Percentiles rank a stretch among this genome's conserved stretches.
These are phyloP conservation scores for Colletotrichum sp. DNA, from an alignment of 2,329 filamentous ascomycete genomes.

Conservation along the genomic window DNA sequence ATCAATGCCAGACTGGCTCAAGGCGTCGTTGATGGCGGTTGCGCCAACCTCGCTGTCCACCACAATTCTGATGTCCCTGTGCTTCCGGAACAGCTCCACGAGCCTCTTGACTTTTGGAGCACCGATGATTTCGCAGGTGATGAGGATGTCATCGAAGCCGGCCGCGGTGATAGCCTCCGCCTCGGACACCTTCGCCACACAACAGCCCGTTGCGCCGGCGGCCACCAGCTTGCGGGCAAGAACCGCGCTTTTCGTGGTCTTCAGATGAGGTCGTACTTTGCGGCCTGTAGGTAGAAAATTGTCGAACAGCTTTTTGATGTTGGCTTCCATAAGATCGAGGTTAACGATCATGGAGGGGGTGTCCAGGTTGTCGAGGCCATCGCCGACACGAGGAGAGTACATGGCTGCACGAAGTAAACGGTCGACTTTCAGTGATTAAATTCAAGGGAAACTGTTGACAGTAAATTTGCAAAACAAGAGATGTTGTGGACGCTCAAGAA, in stretches of 20 bases:
- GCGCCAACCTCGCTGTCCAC: neutral
- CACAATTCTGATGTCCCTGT: neutral
- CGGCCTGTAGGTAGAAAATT: slow-evolving; percentile 49
- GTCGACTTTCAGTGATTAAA: no score
- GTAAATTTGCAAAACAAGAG: no score
- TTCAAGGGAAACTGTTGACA: no score
- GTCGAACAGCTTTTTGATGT: slow-evolving; percentile 51
- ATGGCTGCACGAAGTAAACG: neutral
- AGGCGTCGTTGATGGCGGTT: neutral
- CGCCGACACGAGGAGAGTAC: neutral
- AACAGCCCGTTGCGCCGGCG: slow-evolving; percentile 55
- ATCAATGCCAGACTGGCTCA: neutral
- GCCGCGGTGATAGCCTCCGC: slow-evolving; percentile 44
- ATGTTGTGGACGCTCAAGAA: neutral
- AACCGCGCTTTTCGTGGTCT: slow-evolving; percentile 55
- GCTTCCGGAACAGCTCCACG: neutral
- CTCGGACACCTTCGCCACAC: slow-evolving; percentile 57
- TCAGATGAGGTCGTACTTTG: slow-evolving; percentile 55
- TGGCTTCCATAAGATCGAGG: slow-evolving; percentile 55
- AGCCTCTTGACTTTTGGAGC: neutral
- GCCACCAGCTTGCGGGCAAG: slow-evolving; percentile 47
- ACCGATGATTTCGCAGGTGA: neutral
- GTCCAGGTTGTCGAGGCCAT: slow-evolving; percentile 41
- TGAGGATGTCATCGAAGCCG: neutral
- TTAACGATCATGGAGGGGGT: slow-evolving; percentile 63